These are phyloP conservation scores for Scopulariopsis brevicaulis DNA, from an alignment of 2,329 filamentous ascomycete species.

Conservation along the genomic window DNA sequence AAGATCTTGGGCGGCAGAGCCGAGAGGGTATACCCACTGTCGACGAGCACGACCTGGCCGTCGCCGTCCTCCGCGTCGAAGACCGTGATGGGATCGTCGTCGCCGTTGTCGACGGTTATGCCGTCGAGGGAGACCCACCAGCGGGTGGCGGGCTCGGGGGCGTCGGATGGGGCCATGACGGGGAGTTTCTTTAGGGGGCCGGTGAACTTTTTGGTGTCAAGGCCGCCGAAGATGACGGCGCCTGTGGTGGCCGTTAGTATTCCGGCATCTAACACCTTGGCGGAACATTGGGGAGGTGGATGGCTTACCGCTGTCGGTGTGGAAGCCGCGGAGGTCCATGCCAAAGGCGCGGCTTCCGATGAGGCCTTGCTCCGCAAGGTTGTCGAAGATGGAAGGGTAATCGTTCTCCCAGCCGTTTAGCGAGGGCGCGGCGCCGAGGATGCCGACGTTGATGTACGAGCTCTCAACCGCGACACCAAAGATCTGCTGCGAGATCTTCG, in stretches of 20 bases:
- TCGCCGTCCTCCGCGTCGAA: slow-evolving; percentile 27
- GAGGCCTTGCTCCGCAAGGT: slow-evolving; percentile 14
- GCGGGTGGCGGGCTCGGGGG: slow-evolving; percentile 26
- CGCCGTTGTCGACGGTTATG: slow-evolving; percentile 57
- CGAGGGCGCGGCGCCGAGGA: slow-evolving; percentile 22
- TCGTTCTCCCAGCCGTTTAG: slow-evolving; percentile 18
- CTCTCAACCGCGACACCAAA: slow-evolving; percentile 23
- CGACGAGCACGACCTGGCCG: slow-evolving; percentile 54
- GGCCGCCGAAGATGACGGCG: slow-evolving; percentile 28
- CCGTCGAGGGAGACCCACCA: slow-evolving; percentile 48
- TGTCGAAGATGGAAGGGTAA: slow-evolving; percentile 17
- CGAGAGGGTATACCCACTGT: slow-evolving; percentile 57
- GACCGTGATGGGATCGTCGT: slow-evolving; percentile 21
- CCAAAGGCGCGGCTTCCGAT: slow-evolving; percentile 17
- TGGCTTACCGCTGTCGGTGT: slow-evolving; percentile 11
- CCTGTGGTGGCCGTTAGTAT: slow-evolving; percentile 7
- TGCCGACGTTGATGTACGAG: slow-evolving; percentile 16
- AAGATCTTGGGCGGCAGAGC: slow-evolving; percentile 50
- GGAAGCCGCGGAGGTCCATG: slow-evolving; percentile 19
- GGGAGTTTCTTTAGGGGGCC: slow-evolving; percentile 19
- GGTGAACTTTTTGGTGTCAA: slow-evolving; percentile 31
- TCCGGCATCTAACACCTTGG: slow-evolving; percentile 10
- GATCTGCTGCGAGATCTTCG: slow-evolving; percentile 5
- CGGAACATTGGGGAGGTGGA: slow-evolving; percentile 21
- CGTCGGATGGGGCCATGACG: slow-evolving; percentile 14